Conservation (phyloP, 2,329 filamentous ascomycete species). For the Arthrinium phaeospermum region DNA sequence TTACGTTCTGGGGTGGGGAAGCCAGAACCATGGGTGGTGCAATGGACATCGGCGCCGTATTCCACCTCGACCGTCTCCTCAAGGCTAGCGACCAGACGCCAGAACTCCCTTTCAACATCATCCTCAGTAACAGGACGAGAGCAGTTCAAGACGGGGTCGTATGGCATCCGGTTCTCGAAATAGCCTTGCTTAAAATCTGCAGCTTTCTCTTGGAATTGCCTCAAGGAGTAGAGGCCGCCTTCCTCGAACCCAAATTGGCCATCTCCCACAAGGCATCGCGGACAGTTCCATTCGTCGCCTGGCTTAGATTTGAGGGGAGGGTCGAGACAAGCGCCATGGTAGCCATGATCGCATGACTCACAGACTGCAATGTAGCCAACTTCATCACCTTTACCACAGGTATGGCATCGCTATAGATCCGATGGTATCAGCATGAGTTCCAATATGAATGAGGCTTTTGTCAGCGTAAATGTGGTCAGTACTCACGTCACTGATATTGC, state of each 20-base stretch:
- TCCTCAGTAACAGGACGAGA: conserved; percentile 87
- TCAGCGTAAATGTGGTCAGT: neutral
- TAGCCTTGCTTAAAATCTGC: conserved; percentile 94
- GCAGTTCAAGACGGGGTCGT: conserved; percentile 82
- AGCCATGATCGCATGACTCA: conserved; percentile 90
- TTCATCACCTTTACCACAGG: conserved; percentile 81
- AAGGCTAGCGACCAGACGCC: conserved; percentile 90
- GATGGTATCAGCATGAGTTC: conserved; percentile 27
- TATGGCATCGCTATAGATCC: conserved; percentile 73
- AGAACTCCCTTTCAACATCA: conserved; percentile 95
- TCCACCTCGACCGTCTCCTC: conserved; percentile 98
- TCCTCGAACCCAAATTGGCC: conserved; percentile 98
- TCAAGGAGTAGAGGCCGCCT: conserved; percentile 91
- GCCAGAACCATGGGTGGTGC: conserved; percentile 94
- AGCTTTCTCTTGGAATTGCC: conserved; percentile 95
- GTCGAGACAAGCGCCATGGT: conserved; percentile 86
- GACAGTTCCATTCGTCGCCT: conserved; percentile 93
- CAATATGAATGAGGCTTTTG: neutral
- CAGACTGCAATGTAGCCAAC: conserved; percentile 75
- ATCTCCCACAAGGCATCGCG: conserved; percentile 91
- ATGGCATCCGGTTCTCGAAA: conserved; percentile 88
- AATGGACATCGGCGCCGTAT: conserved; percentile 97
- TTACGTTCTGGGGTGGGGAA: conserved; percentile 95
- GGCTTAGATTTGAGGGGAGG: conserved; percentile 79
- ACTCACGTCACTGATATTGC: conserved; percentile 50